Conservation (phyloP, 225 moss, liverwort and hornwort genomes). For the Physcomitrellopsis africana region DNA sequence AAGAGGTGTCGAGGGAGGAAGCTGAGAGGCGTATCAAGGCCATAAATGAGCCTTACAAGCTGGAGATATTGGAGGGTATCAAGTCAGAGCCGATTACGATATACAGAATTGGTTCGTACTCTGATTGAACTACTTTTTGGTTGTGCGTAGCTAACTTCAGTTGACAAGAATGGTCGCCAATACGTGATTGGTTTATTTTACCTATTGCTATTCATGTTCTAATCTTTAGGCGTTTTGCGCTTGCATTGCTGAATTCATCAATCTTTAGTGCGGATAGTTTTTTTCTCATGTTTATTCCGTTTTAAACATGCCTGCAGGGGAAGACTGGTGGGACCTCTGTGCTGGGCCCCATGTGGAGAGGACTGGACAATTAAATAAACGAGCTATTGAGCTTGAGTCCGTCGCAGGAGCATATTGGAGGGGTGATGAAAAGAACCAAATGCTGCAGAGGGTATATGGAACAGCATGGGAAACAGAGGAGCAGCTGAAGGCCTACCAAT, state of each 20-base stretch:
- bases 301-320: conserved; percentile 56
- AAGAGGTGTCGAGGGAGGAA: conserved; percentile 93
- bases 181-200: neutral
- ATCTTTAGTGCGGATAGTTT: neutral
- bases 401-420: conserved; percentile 99
- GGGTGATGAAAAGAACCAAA: conserved; percentile 94
- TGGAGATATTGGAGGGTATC: conserved; percentile 92
- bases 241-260: neutral
- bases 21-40: conserved; percentile 76
- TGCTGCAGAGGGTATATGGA: conserved; percentile 98
- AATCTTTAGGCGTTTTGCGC: neutral
- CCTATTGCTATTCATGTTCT: conserved; percentile 7
- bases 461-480: conserved; percentile 99
- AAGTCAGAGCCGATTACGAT: conserved; percentile 98
- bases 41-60: conserved; percentile 98
- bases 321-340: conserved; percentile 99
- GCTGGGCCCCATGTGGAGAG: conserved; percentile 94
- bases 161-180: neutral
- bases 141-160: conserved; percentile 9
- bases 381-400: conserved; percentile 86
- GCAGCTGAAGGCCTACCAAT: conserved; percentile 82
- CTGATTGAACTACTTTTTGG: conserved; percentile 13
- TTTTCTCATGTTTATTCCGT: conserved; percentile 12
- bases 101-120: conserved; percentile 73
- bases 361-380: conserved; percentile 89